Conservation (phyloP, 257 asterid genomes). For the Cruciata laevipes region DNA sequence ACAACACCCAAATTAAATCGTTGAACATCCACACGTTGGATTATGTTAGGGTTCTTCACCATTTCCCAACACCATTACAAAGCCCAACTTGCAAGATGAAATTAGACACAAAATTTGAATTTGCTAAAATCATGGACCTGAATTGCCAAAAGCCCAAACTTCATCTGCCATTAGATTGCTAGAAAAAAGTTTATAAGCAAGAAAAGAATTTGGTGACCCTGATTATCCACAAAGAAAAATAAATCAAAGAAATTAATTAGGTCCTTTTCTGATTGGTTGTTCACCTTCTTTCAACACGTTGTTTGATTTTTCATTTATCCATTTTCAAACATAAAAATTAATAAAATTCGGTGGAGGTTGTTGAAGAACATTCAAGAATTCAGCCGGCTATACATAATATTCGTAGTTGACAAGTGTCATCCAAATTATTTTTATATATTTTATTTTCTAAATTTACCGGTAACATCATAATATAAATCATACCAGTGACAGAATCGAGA, state of each 20-base stretch:
- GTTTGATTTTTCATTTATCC: background rate
- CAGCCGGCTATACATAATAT: background rate
- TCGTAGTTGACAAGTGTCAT: no score
- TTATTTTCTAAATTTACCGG: no score
- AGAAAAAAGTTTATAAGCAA: background rate
- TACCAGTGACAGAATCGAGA: no score
- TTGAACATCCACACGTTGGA: no score
- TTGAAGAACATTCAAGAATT: background rate
- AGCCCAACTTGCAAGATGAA: background rate
- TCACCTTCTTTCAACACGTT: background rate
- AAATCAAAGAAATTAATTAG: background rate
- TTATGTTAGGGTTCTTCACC: no score
- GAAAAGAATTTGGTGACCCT: background rate
- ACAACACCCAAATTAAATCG: no score
- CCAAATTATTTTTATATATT: no score
- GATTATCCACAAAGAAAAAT: background rate
- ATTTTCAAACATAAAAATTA: background rate
- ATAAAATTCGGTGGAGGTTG: background rate
- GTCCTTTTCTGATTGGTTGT: slow-evolving; percentile 4
- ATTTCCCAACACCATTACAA: no score
- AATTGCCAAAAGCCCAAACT: background rate
- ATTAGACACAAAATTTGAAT: background rate
- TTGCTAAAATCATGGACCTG: background rate
- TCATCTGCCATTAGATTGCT: background rate
- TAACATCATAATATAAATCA: no score